These are phyloP conservation scores for Ophiosphaerella herpotricha DNA, from an alignment of 2,329 filamentous ascomycete genomes.

Conservation along the genomic window DNA sequence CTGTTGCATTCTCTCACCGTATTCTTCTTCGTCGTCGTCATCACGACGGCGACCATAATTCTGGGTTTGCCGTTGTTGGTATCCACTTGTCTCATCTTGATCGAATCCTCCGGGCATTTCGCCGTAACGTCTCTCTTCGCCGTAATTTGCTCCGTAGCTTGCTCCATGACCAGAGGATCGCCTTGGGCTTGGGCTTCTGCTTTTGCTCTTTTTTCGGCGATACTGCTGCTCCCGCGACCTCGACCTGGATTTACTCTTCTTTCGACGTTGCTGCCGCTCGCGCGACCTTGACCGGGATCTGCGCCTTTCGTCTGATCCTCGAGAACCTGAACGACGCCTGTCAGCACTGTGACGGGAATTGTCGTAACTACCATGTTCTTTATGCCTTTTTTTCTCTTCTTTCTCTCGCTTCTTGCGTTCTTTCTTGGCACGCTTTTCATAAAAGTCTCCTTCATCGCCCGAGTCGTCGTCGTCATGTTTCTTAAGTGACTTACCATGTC, in stretches of 20 bases:
- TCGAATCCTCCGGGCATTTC: conserved; percentile 8
- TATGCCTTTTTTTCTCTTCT: conserved; percentile 25
- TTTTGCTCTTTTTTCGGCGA: conserved; percentile 17
- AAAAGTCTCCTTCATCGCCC: conserved; percentile 35
- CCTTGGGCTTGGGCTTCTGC: conserved; percentile 25
- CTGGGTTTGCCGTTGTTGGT: conserved; percentile 10
- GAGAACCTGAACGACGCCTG: conserved; percentile 25
- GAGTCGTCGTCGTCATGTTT: conserved; percentile 44
- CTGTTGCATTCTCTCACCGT: conserved; percentile 21
- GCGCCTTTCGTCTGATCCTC: conserved; percentile 8
- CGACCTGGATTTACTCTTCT: conserved; percentile 16
- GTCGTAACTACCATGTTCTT: conserved; percentile 15
- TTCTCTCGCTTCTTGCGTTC: conserved; percentile 28
- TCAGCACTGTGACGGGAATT: conserved; percentile 23
- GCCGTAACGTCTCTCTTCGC: conserved; percentile 30
- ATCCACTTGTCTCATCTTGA: conserved; percentile 6
- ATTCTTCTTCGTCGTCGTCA: conserved; percentile 14
- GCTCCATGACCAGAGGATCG: conserved; percentile 18
- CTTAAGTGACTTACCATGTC: conserved; percentile 46
- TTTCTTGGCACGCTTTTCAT: conserved; percentile 24
- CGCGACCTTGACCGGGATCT: conserved; percentile 16
- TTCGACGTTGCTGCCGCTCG: conserved; percentile 19
- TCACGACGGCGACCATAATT: conserved; percentile 11
- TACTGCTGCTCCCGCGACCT: conserved; percentile 11
- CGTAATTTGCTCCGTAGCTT: conserved; percentile 23